A percentile compares a stretch with the other conserved stretches of the same genome.
These are phyloP conservation scores for Oenanthe javanica DNA, from an alignment of 140 eudicot genomes.

Conservation along the genomic window DNA sequence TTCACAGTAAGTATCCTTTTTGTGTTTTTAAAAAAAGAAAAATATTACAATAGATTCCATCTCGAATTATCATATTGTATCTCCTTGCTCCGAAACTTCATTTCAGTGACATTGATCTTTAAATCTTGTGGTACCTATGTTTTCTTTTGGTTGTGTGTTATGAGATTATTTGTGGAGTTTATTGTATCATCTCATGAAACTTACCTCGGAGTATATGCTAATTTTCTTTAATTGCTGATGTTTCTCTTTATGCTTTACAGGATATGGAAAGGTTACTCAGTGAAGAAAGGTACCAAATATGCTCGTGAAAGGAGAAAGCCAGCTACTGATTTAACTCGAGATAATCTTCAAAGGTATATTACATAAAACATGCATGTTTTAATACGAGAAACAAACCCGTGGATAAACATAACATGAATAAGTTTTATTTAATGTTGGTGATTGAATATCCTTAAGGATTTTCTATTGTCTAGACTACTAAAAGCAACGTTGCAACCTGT, in stretches of 20 bases:
- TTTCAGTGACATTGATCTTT: background rate
- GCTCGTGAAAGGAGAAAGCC: constrained; percentile 80
- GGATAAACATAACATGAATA: background rate
- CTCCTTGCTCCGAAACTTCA: background rate
- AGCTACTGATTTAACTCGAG: constrained; percentile 89
- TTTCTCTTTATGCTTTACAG: constrained; percentile 29
- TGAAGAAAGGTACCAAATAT: constrained; percentile 82
- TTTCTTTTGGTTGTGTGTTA: background rate
- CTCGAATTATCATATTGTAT: background rate
- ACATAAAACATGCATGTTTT: background rate
- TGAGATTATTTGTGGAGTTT: background rate
- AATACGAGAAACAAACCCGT: background rate
- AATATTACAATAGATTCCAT: constrained; percentile 8
- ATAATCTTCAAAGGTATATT: constrained; percentile 61
- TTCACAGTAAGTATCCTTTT: constrained; percentile 50
- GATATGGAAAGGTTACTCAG: constrained; percentile 81
- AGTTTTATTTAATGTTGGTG: background rate
- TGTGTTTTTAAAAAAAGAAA: too few relatives aligned
- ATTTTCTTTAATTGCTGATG: constrained; percentile 10
- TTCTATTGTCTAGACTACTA: background rate
- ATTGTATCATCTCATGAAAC: background rate
- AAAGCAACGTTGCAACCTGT: background rate
- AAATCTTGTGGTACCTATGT: background rate
- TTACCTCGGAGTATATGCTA: background rate
- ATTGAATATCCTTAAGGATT: background rate